Base-by-base conservation (phyloP, 148 eudicot genomes). In the Euryodendron excelsum region DNA sequence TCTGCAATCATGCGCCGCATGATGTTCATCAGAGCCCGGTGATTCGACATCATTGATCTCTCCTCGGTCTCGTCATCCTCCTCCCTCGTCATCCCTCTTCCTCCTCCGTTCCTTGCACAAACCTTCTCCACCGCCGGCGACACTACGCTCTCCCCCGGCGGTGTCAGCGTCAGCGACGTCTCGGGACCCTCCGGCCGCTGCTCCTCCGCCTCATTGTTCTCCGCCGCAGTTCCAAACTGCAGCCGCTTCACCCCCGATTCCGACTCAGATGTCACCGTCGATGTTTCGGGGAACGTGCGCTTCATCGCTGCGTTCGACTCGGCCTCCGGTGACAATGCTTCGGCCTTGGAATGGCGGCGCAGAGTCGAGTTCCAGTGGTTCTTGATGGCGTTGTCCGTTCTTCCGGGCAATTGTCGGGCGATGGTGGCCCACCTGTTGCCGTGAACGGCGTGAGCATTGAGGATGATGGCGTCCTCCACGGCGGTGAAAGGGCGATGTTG, bases 391-490 rank as follows among this genome's bases (percentile, higher is more conserved):
- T 91, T 91, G 23, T 89, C 95, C 0, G 92, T 88, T 0, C 92
- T 79, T 0, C 95, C 95, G 0, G 88, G 91, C 41, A 91, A 76
- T 18, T 84, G 87, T 0, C 85, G 83, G 25, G 94, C 87, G 3
- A 91, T 91, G 9, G 91, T 82, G 63, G 95, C 91, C 95, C 95
- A 91, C 2, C 78, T 83, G 83, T 91, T 91, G 0, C 92, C 95
- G 58, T 83, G 81, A 7, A 73, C 33, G 0, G 81, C 69, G 76
- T 89, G 94, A 31, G 91, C 90, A 58, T 59, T 74, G 28, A 85
- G 20, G 31, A 91, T 91, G 44, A 78, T 36, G 10, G 52, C 89
- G 64, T 91, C 92, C 82, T 91, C 95, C 9, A 73, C 56, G 0
- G 87, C 79, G 30, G 88, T 81, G 33, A 91, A 89, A 2, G 92